Evolutionary conservation across 495 filamentous ascomycete genomes (phyloP), one percentile per base, ranked within the genome.

Genomic region (Aspergillus bertholletiae): DNA sequence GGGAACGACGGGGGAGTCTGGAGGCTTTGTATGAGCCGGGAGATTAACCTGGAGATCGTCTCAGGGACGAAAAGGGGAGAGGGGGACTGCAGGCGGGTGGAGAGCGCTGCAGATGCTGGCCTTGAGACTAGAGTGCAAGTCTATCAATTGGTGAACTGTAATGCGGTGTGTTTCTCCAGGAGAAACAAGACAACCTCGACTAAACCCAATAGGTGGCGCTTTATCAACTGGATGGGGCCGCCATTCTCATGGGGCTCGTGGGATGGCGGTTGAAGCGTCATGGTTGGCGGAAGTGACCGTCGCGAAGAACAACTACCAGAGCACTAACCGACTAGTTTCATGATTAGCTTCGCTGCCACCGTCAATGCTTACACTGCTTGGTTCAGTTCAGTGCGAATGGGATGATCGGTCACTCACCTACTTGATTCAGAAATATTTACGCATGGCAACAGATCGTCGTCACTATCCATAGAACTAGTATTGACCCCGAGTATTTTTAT

Each of bases 21-120:
- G 60, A 57, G 61, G 60, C 72, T 76, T 76, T 77, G 73, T 77
- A 76, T 74, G 60, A 61, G 55, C 56, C 54, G 72, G 66, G 73
- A 76, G 70, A 76, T 74, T 76, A 70, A 57, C 44, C 62, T 64
- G 59, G 54, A 58, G 74, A 75, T 74, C 70, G 66, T 58, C 57
- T 34, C 57, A 60, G 58, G 49, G 52, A 56, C 48, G 53, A 58
- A 62, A 62, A 63, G 57, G 58, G 55, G 59, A 65, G 56, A 46
- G 28, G 45, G 26, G 46, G 43, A 37, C 54, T 51, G 54, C 54
- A 53, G 49, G 53, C 40, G 53, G 30, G 59, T 58, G 53, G 53
- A 24, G 57, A 53, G 32, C n/a, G 41, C 49, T 49, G 43, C 52
- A 59, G 43, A 21, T 30, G 34, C 18, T 13, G 30, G 18, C 18